Evolutionary conservation across 306 rosid species (phyloP).

Genomic region (Castanea mollissima): DNA sequence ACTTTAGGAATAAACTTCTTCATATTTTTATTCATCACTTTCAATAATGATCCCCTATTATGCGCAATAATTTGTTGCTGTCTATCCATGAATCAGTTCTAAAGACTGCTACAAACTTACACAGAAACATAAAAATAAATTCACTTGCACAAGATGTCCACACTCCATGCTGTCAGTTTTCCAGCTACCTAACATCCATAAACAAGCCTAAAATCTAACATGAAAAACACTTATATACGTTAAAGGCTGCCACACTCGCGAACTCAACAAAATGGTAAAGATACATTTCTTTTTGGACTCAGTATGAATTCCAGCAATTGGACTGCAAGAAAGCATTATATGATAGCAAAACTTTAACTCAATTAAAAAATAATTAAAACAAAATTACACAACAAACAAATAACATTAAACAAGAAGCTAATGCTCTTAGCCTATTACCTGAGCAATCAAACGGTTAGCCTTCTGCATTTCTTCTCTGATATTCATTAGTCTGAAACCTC

Average conservation of each 20-base stretch:
- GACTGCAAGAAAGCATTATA: background rate
- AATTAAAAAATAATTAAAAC: background rate
- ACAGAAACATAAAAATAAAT: no score
- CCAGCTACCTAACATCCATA: background rate
- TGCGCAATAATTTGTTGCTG: background rate
- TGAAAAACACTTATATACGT: background rate
- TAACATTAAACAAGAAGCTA: background rate
- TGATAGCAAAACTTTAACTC: background rate
- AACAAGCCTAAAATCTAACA: background rate
- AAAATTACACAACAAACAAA: background rate
- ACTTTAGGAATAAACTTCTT: background rate
- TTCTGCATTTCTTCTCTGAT: slow-evolving; percentile 24
- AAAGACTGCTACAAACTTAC: background rate
- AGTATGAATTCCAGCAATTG: background rate
- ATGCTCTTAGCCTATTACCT: slow-evolving; percentile 14
- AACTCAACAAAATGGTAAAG: background rate
- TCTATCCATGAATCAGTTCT: background rate
- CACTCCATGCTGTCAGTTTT: background rate
- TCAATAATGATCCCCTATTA: background rate
- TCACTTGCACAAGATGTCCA: background rate
- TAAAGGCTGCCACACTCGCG: background rate
- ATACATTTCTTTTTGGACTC: background rate
- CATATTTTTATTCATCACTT: background rate
- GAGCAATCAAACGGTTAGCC: slow-evolving; percentile 19
- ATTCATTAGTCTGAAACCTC: slow-evolving; percentile 16